Percentiles rank a stretch among this genome's conserved stretches.
phyloP scores from a whole-genome alignment of 2,329 filamentous ascomycete species.

The Claviceps arundinis region DNA sequence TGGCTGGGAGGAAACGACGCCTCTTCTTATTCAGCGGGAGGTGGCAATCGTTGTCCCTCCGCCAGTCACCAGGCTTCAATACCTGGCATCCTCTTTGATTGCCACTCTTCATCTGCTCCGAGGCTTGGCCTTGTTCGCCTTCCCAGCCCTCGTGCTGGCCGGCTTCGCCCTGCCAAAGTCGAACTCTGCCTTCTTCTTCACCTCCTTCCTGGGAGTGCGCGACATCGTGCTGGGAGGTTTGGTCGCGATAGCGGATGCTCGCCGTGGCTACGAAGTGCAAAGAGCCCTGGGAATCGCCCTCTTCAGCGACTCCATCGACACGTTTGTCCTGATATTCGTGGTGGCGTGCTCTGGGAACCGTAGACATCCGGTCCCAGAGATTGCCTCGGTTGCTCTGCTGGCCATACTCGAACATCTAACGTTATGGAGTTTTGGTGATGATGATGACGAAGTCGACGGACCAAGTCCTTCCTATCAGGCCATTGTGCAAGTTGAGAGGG shows the following conservation, averaged over 20 bases:
- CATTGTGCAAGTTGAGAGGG: constrained; percentile 3
- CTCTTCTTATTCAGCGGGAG: constrained; percentile 4
- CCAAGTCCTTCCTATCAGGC: constrained; percentile 6
- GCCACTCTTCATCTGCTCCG: constrained; percentile 15
- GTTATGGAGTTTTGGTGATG: constrained; percentile 20
- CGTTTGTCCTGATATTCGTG: constrained; percentile 21
- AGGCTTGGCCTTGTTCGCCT: constrained; percentile 16
- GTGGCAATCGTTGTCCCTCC: not conserved
- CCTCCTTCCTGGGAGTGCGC: constrained; percentile 18
- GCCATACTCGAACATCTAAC: constrained; percentile 20
- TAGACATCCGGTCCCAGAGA: constrained; percentile 16
- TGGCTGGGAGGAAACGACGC: constrained; percentile 3
- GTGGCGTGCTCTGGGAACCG: constrained; percentile 18
- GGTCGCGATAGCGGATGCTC: constrained; percentile 14
- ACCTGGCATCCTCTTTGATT: constrained; percentile 13
- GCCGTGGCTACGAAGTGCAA: constrained; percentile 13
- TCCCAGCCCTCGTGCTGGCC: constrained; percentile 16
- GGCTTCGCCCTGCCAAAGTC: constrained; percentile 16
- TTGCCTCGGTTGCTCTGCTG: constrained; percentile 16
- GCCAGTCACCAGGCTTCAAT: constrained; percentile 10
- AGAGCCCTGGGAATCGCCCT: constrained; percentile 18
- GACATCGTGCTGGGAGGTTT: constrained; percentile 18
- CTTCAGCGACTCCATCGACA: constrained; percentile 21
- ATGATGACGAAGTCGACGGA: constrained; percentile 9
- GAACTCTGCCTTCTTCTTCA: constrained; percentile 16